phyloP scores from a whole-genome alignment of 441 rosid species.

The Populus hybrid region DNA sequence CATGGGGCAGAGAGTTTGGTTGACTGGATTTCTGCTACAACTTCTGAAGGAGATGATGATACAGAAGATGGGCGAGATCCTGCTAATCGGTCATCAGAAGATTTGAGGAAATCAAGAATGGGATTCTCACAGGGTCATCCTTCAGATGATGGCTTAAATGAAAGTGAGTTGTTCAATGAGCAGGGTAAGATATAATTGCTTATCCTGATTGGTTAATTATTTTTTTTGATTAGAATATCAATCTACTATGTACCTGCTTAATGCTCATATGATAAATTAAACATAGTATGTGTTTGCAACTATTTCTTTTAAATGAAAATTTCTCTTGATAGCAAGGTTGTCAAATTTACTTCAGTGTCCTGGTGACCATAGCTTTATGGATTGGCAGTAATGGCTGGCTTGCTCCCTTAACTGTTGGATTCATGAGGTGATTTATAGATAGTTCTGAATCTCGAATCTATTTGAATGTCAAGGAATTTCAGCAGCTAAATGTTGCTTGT shows the following conservation, averaged over 20 bases:
- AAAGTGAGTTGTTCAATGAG: slow-evolving; percentile 70
- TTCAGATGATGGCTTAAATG: slow-evolving; percentile 75
- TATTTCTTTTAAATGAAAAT: background rate
- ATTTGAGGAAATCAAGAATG: slow-evolving; percentile 96
- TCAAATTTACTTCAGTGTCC: background rate
- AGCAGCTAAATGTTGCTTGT: background rate
- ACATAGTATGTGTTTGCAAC: background rate
- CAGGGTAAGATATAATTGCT: slow-evolving; percentile 51
- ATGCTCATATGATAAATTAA: background rate
- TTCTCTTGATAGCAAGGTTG: background rate
- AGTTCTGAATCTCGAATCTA: background rate
- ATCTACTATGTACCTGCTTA: background rate
- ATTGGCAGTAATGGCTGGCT: background rate
- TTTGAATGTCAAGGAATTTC: background rate
- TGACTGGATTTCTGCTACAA: slow-evolving; percentile 97
- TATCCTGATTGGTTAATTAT: background rate
- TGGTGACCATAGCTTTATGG: background rate
- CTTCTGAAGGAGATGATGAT: slow-evolving; percentile 99
- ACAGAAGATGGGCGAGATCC: slow-evolving; percentile 90
- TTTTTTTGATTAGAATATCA: background rate
- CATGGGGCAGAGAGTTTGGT: slow-evolving; percentile 78
- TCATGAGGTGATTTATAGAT: background rate
- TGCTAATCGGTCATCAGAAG: slow-evolving; percentile 78
- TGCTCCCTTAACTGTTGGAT: background rate
- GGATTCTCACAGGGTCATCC: slow-evolving; percentile 76